phyloP scores from a whole-genome alignment of 106 monocot genomes.

The Chionographis japonica region DNA sequence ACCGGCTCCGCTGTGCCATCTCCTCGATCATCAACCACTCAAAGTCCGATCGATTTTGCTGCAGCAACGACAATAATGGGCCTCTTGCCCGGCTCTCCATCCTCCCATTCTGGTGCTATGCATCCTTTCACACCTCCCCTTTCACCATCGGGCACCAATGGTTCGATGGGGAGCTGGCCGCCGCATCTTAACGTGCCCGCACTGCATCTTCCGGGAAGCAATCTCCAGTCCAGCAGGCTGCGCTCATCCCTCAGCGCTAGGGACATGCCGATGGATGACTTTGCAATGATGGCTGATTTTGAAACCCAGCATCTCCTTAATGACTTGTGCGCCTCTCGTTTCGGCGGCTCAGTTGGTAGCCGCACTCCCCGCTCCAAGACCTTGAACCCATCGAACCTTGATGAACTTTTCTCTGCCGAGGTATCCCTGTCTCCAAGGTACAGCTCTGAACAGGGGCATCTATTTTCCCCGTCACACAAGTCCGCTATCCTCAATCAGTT shows the following conservation, averaged over 20 bases:
- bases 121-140: slow-evolving; percentile 47
- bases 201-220: slow-evolving; percentile 45
- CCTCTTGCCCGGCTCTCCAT: slow-evolving; percentile 33
- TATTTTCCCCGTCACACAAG: slow-evolving; percentile 63
- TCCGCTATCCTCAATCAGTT: slow-evolving; percentile 31
- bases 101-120: slow-evolving; percentile 27
- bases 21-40: slow-evolving; percentile 18
- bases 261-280: slow-evolving; percentile 45
- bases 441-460: slow-evolving; percentile 24
- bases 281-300: slow-evolving; percentile 13
- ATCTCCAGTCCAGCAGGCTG: slow-evolving; percentile 52
- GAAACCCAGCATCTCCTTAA: slow-evolving; percentile 14
- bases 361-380: slow-evolving; percentile 15
- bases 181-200: slow-evolving; percentile 46
- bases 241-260: slow-evolving; percentile 64
- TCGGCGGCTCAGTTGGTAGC: slow-evolving; percentile 9
- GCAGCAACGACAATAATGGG: slow-evolving; percentile 13
- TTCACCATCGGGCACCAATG: slow-evolving; percentile 31
- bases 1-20: slow-evolving; percentile 57
- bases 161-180: slow-evolving; percentile 19
- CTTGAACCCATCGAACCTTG: slow-evolving; percentile 52
- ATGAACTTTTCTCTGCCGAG: slow-evolving; percentile 60
- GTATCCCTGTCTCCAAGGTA: slow-evolving; percentile 43
- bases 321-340: slow-evolving; percentile 1
- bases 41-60: slow-evolving; percentile 24